A percentile compares a stretch with the other conserved stretches of the same genome.
Evolutionary conservation across 257 asterid species (phyloP).

Genomic region (Solanum appendiculatum): DNA sequence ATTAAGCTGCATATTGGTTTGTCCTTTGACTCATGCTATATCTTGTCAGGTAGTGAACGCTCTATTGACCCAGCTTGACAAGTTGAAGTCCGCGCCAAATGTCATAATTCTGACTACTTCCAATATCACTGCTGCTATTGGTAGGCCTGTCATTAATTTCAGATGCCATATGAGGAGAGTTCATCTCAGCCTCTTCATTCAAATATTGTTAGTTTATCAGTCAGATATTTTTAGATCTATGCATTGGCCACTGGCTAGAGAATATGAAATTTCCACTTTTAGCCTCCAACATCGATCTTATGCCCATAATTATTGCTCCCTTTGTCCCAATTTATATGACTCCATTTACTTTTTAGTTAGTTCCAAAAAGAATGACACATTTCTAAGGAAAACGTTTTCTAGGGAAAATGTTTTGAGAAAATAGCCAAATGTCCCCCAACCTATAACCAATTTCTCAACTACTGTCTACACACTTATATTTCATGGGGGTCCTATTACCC

Average conservation of each 20-base stretch:
- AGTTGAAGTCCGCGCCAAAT: constrained; percentile 81
- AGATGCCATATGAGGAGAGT: neutral
- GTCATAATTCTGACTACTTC: constrained; percentile 93
- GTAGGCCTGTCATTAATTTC: constrained; percentile 29
- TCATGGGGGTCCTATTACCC: no score
- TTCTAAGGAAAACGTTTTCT: no score
- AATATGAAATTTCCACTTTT: neutral
- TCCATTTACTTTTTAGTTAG: no score
- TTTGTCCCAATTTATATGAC: neutral
- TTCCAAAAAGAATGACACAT: no score
- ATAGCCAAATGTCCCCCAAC: no score
- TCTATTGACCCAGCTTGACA: constrained; percentile 91
- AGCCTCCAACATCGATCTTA: neutral
- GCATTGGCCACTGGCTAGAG: neutral
- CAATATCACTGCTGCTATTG: constrained; percentile 94
- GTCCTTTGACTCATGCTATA: constrained; percentile 3
- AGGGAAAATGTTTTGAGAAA: no score
- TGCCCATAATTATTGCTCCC: neutral
- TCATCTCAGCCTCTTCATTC: neutral
- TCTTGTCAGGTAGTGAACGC: constrained; percentile 91
- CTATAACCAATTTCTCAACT: no score
- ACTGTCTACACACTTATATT: no score
- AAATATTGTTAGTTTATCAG: neutral
- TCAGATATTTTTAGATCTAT: neutral
- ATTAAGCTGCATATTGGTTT: constrained; percentile 5